Base-by-base conservation (phyloP, 768 basidiomycete species). In the Favolaschia claudopus region DNA sequence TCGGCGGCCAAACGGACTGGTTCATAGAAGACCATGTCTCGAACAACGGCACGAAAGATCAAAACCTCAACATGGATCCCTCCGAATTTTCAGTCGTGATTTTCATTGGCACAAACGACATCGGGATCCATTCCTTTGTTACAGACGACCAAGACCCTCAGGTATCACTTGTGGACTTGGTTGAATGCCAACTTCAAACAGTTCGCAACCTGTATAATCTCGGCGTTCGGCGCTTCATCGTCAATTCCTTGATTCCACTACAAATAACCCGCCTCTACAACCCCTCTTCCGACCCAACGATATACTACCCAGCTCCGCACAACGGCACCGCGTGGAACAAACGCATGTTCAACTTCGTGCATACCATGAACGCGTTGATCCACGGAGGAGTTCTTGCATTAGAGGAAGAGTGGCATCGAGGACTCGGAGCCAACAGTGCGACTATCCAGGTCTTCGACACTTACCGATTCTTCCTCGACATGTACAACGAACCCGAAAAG, bases 11-110 rank as follows among this genome's bases (percentile, higher is more conserved):
- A 28, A 51, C 55, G 32, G 63, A 48, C 42, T 69, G 68, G 68
- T 69, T 69, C 46, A 62, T 69, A 39, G 58, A 65, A 40, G 68
- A 69, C 49, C 66, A 67, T 39, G 60, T 69, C n/a, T 34, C 46
- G 28, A 39, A 40, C 34, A 49, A 57, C 48, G 60, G 61, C 3
- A 66, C 62, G 1, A 52, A 55, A 24, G 32, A 64, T 22, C 66
- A 67, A 42, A 63, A 50, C n/a, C 64, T 69, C n/a, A 45, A 55
- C n/a, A 60, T 69, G 42, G 64, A 69, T 27, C 66, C 67, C 5
- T 36, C 52, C 4, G 59, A 61, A 29, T 68, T 68, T 42, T 65
- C 66, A 7, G 67, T 64, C 24, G 49, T 68, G 25, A 29, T 64
- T 14, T 68, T 47, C 43, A 54, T 68, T 22, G 67, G 67, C 5